A percentile compares a stretch with the other conserved stretches of the same genome.
phyloP scores from a whole-genome alignment of 352 stramenopile genomes.

The Phytopythium cucurbitacearum region DNA sequence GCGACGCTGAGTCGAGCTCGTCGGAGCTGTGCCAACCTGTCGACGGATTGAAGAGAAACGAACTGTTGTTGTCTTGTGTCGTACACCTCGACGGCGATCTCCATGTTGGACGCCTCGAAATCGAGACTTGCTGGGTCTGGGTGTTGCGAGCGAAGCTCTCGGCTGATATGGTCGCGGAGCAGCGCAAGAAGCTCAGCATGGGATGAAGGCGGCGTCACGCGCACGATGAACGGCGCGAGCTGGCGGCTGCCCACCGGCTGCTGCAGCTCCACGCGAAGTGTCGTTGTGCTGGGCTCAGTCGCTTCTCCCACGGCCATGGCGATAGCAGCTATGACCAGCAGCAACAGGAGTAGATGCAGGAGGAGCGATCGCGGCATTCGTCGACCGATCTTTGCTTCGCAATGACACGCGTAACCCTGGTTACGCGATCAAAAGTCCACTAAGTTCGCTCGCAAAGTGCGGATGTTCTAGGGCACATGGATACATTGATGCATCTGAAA shows the following conservation, averaged over 20 bases:
- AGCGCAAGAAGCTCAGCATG: slow-evolving; percentile 15
- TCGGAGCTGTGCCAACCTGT: slow-evolving; percentile 20
- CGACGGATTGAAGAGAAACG: slow-evolving; percentile 12
- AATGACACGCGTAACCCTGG: too few relatives aligned
- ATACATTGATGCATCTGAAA: too few relatives aligned
- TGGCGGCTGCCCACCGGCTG: slow-evolving; percentile 16
- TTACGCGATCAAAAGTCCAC: too few relatives aligned
- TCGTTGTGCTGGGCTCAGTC: slow-evolving; percentile 7
- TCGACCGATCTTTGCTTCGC: too few relatives aligned
- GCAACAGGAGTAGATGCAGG: not conserved
- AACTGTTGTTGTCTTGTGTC: slow-evolving; percentile 32
- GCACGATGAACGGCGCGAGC: slow-evolving; percentile 21
- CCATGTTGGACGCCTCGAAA: slow-evolving; percentile 1
- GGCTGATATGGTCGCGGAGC: slow-evolving; percentile 15
- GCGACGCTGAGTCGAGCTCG: slow-evolving; percentile 37
- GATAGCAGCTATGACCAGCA: not conserved
- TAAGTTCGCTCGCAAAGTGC: too few relatives aligned
- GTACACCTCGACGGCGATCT: slow-evolving; percentile 37
- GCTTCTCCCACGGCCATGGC: slow-evolving; percentile 1
- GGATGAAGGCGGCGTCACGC: slow-evolving; percentile 12
- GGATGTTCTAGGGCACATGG: too few relatives aligned
- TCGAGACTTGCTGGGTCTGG: not conserved
- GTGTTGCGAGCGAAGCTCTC: slow-evolving; percentile 7
- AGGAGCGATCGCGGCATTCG: not conserved
- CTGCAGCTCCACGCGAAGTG: slow-evolving; percentile 33